Conservation (phyloP, 768 basidiomycete genomes). For the Leccinum longicurvipes region DNA sequence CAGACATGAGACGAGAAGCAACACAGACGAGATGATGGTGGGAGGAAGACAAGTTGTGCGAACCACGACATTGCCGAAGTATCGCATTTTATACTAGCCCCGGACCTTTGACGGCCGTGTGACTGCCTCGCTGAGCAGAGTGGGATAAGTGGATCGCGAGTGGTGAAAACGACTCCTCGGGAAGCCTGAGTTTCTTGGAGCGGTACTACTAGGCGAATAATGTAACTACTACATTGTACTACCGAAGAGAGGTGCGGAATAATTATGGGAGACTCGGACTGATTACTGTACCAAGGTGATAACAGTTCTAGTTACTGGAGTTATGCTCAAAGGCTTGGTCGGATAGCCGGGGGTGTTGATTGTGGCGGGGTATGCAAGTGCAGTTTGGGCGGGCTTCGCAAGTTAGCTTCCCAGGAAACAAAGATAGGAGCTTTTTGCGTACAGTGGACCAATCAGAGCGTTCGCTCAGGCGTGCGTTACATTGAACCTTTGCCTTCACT, state of each 20-base stretch:
- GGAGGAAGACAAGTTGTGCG: constrained; percentile 7
- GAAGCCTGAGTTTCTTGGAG: not conserved
- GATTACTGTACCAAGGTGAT: too few species aligned
- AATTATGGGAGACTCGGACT: too few species aligned
- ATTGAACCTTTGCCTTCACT: too few species aligned
- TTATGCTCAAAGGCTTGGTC: not conserved
- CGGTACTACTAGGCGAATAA: not conserved
- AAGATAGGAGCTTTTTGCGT: not conserved
- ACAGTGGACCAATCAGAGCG: not conserved
- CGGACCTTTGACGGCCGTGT: not conserved
- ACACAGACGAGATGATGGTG: constrained; percentile 9
- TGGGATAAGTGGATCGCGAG: not conserved
- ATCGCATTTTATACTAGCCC: constrained; percentile 6
- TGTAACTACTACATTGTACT: not conserved
- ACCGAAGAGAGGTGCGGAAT: too few species aligned
- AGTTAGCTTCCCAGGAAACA: too few species aligned
- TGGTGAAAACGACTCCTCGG: not conserved
- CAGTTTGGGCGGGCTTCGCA: not conserved
- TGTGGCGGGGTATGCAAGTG: not conserved
- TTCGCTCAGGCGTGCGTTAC: too few species aligned
- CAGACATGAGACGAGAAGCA: constrained; percentile 19
- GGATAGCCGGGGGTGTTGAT: not conserved
- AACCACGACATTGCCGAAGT: not conserved
- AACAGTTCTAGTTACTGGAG: not conserved
- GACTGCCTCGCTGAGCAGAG: not conserved